Evolutionary conservation across 2,329 filamentous ascomycete genomes (phyloP).

Genomic region (Coniochaeta pulveracea): DNA sequence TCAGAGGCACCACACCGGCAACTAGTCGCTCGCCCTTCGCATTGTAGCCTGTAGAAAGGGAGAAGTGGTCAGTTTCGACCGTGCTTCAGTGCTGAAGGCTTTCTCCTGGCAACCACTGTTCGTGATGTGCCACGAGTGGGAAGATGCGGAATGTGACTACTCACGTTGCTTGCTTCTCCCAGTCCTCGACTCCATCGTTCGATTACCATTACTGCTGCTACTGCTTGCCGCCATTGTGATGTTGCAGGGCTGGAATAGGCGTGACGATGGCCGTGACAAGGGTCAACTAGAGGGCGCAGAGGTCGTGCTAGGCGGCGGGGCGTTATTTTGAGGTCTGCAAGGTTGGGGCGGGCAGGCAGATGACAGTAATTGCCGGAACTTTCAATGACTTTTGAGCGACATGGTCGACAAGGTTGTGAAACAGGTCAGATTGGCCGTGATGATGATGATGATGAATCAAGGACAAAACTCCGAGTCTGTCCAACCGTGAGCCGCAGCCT

Average conservation of each 20-base stretch:
- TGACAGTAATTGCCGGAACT: conserved; percentile 9
- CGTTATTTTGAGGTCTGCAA: conserved; percentile 3
- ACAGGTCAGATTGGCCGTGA: conserved; percentile 4
- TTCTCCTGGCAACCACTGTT: no score
- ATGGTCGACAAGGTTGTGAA: conserved; percentile 7
- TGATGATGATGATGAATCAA: no score
- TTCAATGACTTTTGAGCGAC: conserved; percentile 9
- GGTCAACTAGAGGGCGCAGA: no score
- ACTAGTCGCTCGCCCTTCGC: conserved; percentile 87
- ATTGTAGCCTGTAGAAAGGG: conserved; percentile 63
- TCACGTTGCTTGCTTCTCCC: conserved; percentile 74
- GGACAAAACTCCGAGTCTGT: no score
- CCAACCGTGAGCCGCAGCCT: no score
- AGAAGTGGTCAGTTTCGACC: conserved; percentile 25
- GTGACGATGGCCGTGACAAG: no score
- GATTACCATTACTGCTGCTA: no score
- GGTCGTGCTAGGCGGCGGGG: no score
- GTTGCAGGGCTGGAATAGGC: no score
- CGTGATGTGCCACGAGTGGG: no score
- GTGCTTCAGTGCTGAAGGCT: neutral
- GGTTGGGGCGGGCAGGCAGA: conserved; percentile 4
- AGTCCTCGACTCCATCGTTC: conserved; percentile 61
- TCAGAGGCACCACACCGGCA: conserved; percentile 85
- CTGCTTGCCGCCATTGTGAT: conserved; percentile 14
- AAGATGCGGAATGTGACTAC: no score